Base-by-base conservation (phyloP, 495 filamentous ascomycete genomes). In the Tuber calosporum region DNA sequence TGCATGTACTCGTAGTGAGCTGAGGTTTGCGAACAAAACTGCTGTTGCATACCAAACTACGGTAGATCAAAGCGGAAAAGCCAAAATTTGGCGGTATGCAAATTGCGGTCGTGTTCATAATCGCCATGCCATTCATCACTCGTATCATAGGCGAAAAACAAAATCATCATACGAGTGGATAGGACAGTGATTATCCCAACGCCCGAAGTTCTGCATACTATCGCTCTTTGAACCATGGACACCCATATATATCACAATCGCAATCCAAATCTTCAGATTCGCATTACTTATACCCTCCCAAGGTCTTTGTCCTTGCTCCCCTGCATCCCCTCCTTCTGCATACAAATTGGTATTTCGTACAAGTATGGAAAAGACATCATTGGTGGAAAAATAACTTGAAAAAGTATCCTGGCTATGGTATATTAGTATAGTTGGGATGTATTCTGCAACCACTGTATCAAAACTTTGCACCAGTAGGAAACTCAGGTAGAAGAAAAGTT, bases 241-340 rank as follows among this genome's bases (percentile, higher is more conserved):
- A 15, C 41, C 73, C 34, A 74, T 74, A 72, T 71, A 72, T 8
- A 72, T 58, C 2, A 74, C 22, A 4, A 74, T 39, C 1, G 19
- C 41, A 41, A 74, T 48, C 53, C 39, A 74, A 6, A 68, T 38
- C 53, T 70, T 74, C 0, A 74, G 58, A 13, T 58, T 36, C 9
- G 30, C 37, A 15, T n/a, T 38, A 17, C 36, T 43, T n/a, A 41
- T 73, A 8, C 15, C 1, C 4, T 36, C 9, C 68, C 19, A 74
- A 2, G 53, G 48, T 26, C 66, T 41, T n/a, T 36, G 22, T 26
- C 22, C 30, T 36, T 20, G 2, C 22, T 67, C 48, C 19, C 36
- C 9, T 9, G 6, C 20, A n/a, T 22, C 8, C 53, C 68, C 68
- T 22, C 15, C 26, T 6, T 41, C 1, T 8, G 73, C 73, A 40